Evolutionary conservation across 345 rosid species (phyloP).

Genomic region (Physaria fendleri): DNA sequence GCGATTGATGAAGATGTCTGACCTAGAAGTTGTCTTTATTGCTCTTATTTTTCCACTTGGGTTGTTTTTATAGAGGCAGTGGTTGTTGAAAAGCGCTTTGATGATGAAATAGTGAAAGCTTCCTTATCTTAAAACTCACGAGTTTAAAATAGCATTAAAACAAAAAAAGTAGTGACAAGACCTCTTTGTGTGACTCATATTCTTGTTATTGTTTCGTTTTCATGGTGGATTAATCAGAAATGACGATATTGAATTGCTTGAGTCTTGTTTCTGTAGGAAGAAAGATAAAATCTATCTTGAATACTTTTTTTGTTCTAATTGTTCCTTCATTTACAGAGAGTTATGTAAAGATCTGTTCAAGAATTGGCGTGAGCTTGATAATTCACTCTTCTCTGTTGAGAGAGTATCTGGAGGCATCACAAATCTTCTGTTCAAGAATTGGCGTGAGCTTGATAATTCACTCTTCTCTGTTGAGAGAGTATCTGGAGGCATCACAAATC

Average conservation of each 20-base stretch:
- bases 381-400: too few relatives aligned
- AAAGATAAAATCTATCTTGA: too few relatives aligned
- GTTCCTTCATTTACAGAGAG: slow-evolving; percentile 34
- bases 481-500: slow-evolving; percentile 94
- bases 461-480: slow-evolving; percentile 63
- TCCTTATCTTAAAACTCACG: not conserved
- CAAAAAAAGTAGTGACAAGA: too few relatives aligned
- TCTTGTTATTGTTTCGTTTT: slow-evolving; percentile 4
- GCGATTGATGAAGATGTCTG: not conserved
- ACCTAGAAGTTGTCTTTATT: not conserved
- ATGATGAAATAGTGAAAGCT: slow-evolving; percentile 9
- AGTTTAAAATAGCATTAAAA: not conserved
- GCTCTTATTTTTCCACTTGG: not conserved
- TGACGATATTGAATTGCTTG: too few relatives aligned
- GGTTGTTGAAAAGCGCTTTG: slow-evolving; percentile 8
- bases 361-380: too few relatives aligned
- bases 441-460: slow-evolving; percentile 64
- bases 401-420: too few relatives aligned
- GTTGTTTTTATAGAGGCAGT: not conserved
- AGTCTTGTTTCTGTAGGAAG: too few relatives aligned
- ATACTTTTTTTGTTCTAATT: not conserved
- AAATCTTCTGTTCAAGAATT: slow-evolving; percentile 67
- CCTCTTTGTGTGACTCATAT: not conserved
- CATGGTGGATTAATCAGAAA: not conserved
- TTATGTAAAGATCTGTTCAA: slow-evolving; percentile 88